Conservation (phyloP, 805 yeast species). For the Ogataea paraovalis region DNA sequence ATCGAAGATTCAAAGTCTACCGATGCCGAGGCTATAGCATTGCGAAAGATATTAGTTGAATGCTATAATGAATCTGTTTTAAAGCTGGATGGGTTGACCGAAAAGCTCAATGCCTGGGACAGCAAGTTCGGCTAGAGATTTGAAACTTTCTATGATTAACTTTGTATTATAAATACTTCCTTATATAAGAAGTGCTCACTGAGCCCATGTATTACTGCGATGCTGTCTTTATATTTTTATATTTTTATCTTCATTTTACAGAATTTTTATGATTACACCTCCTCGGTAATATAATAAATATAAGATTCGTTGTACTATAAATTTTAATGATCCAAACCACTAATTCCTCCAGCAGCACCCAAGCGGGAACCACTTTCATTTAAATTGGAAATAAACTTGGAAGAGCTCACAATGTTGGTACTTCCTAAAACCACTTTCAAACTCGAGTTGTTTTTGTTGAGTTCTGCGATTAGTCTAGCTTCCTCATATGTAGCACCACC, state of each 20-base stretch:
- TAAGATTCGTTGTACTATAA: neutral
- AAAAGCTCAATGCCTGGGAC: conserved; percentile 75
- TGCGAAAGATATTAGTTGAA: conserved; percentile 40
- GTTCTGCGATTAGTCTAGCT: conserved; percentile 72
- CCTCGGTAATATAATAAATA: neutral
- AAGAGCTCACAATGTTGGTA: conserved; percentile 51
- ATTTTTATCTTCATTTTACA: neutral
- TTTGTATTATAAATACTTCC: too few relatives aligned
- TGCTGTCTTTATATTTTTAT: too few relatives aligned
- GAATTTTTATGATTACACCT: neutral
- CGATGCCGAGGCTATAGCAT: conserved; percentile 26
- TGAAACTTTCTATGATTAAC: too few relatives aligned
- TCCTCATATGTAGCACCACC: conserved; percentile 96
- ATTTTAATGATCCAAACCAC: neutral
- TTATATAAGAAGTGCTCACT: neutral
- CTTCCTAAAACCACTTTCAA: conserved; percentile 81
- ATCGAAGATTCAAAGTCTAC: conserved; percentile 12
- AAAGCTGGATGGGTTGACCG: conserved; percentile 70
- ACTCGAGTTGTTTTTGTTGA: conserved; percentile 53
- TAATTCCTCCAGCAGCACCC: conserved; percentile 7
- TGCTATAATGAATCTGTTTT: conserved; percentile 57
- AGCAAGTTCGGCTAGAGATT: conserved; percentile 49
- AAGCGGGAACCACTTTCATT: conserved; percentile 18
- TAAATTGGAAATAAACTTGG: conserved; percentile 33
- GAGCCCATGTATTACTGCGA: neutral